Percentiles rank a stretch among this genome's conserved stretches.
These are phyloP conservation scores for Lathyrus aphaca DNA, from an alignment of 306 rosid genomes.

Conservation along the genomic window DNA sequence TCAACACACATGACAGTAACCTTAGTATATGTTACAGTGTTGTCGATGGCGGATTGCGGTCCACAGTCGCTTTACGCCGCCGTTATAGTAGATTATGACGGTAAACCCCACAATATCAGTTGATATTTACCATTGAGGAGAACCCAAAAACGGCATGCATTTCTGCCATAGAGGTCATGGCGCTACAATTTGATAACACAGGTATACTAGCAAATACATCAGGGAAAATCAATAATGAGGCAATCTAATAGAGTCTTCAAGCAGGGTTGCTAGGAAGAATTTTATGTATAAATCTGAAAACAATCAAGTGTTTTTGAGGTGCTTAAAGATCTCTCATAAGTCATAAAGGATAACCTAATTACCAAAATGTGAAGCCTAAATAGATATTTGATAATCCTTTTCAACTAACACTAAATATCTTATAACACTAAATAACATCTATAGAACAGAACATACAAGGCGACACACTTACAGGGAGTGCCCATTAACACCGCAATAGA, in stretches of 20 bases:
- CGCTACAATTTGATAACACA: no score
- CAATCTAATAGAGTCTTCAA: not conserved
- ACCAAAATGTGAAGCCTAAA: not conserved
- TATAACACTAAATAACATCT: not conserved
- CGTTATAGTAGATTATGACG: no score
- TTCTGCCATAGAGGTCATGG: no score
- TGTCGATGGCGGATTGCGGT: no score
- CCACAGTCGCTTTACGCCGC: no score
- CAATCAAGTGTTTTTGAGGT: not conserved
- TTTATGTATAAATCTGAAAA: not conserved
- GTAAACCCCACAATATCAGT: no score
- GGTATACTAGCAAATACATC: not conserved
- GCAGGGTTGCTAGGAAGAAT: not conserved
- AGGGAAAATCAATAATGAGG: not conserved
- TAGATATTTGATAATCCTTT: slow-evolving; percentile 18
- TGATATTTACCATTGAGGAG: no score
- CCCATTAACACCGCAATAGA: not conserved
- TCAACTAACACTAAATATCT: not conserved
- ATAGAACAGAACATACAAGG: slow-evolving; percentile 18
- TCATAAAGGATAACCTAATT: not conserved
- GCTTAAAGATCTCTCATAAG: no score
- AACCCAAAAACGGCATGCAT: no score
- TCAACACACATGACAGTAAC: not conserved
- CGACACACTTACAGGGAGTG: not conserved
- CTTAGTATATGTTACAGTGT: not conserved